phyloP scores from a whole-genome alignment of 129 eudicot species.

The Lactuca sativa region DNA sequence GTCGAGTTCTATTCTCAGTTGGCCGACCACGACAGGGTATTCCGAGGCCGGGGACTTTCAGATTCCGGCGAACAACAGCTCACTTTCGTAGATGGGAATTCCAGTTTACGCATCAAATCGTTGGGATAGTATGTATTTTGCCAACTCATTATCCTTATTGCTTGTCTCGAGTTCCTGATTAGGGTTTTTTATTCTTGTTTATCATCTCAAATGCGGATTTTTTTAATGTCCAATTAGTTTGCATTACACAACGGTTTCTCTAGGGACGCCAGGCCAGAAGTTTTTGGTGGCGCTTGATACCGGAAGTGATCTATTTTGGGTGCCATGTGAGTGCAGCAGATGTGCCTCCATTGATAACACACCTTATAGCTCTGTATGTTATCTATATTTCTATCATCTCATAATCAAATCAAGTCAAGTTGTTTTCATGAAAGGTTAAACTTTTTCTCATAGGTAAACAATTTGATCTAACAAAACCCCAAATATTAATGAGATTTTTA shows the following conservation, averaged over 20 bases:
- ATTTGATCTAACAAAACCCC: background rate
- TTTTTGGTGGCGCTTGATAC: conserved; percentile 91
- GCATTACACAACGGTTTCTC: conserved; percentile 72
- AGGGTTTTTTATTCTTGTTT: background rate
- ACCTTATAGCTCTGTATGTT: conserved; percentile 58
- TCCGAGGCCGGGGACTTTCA: conserved; percentile 48
- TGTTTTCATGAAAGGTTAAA: background rate
- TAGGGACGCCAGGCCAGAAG: conserved; percentile 81
- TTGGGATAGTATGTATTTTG: conserved; percentile 61
- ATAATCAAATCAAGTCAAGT: background rate
- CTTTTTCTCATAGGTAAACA: background rate
- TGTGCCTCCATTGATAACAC: conserved; percentile 62
- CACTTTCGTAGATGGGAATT: conserved; percentile 77
- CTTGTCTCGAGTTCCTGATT: conserved; percentile 14
- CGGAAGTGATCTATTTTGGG: conserved; percentile 92
- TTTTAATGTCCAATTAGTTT: conserved; percentile 45
- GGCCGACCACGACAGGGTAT: conserved; percentile 47
- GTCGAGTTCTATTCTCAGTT: conserved; percentile 55
- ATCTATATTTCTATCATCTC: background rate
- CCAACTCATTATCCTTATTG: background rate
- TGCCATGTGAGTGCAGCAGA: conserved; percentile 72
- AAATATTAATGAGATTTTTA: background rate
- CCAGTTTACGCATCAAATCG: conserved; percentile 61
- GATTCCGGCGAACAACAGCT: conserved; percentile 41
- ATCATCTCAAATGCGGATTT: background rate